phyloP scores from a whole-genome alignment of 352 stramenopile species.

The Phytophthora gonapodyides region DNA sequence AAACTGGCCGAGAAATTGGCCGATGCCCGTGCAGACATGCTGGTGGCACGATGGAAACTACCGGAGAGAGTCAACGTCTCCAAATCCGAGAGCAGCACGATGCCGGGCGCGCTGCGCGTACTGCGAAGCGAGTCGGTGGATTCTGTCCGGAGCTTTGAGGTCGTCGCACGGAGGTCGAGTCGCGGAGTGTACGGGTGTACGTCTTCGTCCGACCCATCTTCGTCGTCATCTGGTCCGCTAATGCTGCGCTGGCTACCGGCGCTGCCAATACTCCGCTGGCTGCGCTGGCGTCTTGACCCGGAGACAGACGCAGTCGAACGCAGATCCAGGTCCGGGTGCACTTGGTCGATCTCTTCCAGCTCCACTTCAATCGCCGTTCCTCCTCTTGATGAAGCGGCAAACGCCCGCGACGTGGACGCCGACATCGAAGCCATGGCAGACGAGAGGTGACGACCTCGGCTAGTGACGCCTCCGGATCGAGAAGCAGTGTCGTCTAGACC shows the following conservation, averaged over 20 bases:
- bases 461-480: slow-evolving; percentile 10
- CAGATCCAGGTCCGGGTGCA: slow-evolving; percentile 33
- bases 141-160: slow-evolving; percentile 48
- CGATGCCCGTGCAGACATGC: slow-evolving; percentile 28
- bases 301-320: slow-evolving; percentile 29
- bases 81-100: slow-evolving; percentile 70
- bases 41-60: slow-evolving; percentile 46
- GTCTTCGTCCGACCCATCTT: slow-evolving; percentile 29
- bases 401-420: slow-evolving; percentile 23
- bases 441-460: slow-evolving; percentile 24
- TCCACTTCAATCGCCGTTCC: slow-evolving; percentile 28
- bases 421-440: slow-evolving; percentile 35
- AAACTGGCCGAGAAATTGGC: slow-evolving; percentile 22
- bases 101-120: slow-evolving; percentile 43
- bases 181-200: slow-evolving; percentile 19
- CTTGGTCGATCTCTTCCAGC: slow-evolving; percentile 33
- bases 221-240: slow-evolving; percentile 29
- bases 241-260: slow-evolving; percentile 31
- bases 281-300: slow-evolving; percentile 23
- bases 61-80: slow-evolving; percentile 67
- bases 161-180: slow-evolving; percentile 25
- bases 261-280: slow-evolving; percentile 32
- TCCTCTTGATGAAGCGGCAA: slow-evolving; percentile 17
- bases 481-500: slow-evolving; percentile 27
- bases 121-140: slow-evolving; percentile 49